Percentiles rank a stretch among this genome's conserved stretches.
Conservation (phyloP, 1,139 yeast species). For the Kodamaea arcana region DNA sequence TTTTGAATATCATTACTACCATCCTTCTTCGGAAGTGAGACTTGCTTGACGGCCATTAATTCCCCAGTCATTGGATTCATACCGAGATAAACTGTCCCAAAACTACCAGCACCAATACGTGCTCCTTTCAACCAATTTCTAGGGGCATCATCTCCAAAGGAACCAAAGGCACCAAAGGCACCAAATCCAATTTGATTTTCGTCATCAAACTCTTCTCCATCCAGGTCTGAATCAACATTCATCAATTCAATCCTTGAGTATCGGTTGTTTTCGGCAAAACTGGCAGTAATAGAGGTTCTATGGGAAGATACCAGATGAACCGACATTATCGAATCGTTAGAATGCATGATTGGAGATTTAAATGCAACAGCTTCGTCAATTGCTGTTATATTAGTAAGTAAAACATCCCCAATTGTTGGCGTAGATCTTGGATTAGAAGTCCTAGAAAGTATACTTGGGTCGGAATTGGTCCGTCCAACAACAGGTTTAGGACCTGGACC, state of each 20-base stretch:
- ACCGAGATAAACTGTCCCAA: constrained; percentile 90
- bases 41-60: constrained; percentile 95
- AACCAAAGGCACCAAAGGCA: constrained; percentile 5
- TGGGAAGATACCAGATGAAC: constrained; percentile 10
- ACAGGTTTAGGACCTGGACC: not conserved
- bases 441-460: not conserved
- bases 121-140: constrained; percentile 92
- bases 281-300: constrained; percentile 36
- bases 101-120: constrained; percentile 89
- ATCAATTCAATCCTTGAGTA: constrained; percentile 49
- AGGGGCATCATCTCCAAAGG: constrained; percentile 39
- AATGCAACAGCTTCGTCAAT: constrained; percentile 48
- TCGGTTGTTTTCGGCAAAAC: constrained; percentile 33
- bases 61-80: constrained; percentile 92
- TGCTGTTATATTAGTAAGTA: constrained; percentile 55
- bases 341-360: constrained; percentile 11
- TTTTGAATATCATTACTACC: constrained; percentile 42
- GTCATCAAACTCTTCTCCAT: constrained; percentile 33
- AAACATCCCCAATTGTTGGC: constrained; percentile 63
- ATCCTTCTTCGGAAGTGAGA: constrained; percentile 55
- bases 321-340: constrained; percentile 6
- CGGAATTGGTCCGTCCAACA: not conserved
- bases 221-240: constrained; percentile 40
- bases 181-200: constrained; percentile 21
- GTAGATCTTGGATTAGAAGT: constrained; percentile 15